phyloP scores from a whole-genome alignment of 2,329 filamentous ascomycete genomes.

The Penicillium vulpinum region DNA sequence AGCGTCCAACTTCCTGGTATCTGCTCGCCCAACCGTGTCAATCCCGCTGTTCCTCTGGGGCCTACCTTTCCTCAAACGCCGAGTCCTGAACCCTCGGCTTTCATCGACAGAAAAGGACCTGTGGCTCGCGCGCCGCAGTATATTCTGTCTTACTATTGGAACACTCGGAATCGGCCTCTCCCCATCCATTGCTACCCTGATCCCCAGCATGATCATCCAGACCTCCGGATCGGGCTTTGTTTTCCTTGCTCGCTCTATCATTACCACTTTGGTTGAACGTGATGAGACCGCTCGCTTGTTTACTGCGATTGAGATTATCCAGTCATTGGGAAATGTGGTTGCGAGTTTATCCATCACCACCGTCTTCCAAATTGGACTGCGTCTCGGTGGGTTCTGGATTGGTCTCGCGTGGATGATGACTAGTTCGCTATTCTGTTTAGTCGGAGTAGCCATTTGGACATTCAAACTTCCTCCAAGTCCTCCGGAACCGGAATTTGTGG shows the following conservation, averaged over 20 bases:
- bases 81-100: slow-evolving; percentile 39
- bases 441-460: slow-evolving; percentile 30
- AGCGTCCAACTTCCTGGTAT: slow-evolving; percentile 44
- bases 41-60: slow-evolving; percentile 50
- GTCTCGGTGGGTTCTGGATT: slow-evolving; percentile 49
- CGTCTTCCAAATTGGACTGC: slow-evolving; percentile 50
- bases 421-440: slow-evolving; percentile 34
- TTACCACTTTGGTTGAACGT: slow-evolving; percentile 50
- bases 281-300: slow-evolving; percentile 52
- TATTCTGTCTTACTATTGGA: slow-evolving; percentile 46
- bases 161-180: slow-evolving; percentile 51
- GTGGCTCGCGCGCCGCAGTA: slow-evolving; percentile 47
- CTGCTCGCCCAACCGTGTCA: slow-evolving; percentile 50
- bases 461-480: slow-evolving; percentile 26
- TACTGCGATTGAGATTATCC: slow-evolving; percentile 51
- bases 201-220: slow-evolving; percentile 49
- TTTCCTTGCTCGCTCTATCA: slow-evolving; percentile 48
- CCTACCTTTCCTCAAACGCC: slow-evolving; percentile 41
- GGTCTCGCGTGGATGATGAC: slow-evolving; percentile 51
- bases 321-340: slow-evolving; percentile 49
- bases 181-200: slow-evolving; percentile 43
- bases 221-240: slow-evolving; percentile 52
- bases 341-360: slow-evolving; percentile 49
- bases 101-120: slow-evolving; percentile 47
- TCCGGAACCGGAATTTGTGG: slow-evolving; percentile 17